Evolutionary conservation across 192 early-diverging fungal species (phyloP).

Genomic region (Backusella tuberculispora): DNA sequence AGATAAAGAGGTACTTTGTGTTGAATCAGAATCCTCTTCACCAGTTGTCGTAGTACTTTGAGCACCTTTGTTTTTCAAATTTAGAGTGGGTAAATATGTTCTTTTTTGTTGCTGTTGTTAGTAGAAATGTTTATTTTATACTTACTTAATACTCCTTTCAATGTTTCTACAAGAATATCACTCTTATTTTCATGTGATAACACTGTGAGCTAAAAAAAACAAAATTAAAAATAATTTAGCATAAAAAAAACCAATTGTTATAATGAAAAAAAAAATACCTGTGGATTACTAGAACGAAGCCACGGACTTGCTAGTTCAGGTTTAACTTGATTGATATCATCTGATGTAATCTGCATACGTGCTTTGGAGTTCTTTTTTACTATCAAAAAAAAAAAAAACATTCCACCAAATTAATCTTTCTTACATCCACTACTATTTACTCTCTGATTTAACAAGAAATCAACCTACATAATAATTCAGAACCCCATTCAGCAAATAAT

Average conservation of each 20-base stretch:
- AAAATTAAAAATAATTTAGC: neutral
- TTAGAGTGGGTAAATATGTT: too few relatives aligned
- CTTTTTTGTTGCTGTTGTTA: too few relatives aligned
- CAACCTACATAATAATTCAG: conserved; percentile 23
- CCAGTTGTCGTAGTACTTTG: neutral
- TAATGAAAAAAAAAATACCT: conserved; percentile 3
- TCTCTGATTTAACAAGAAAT: neutral
- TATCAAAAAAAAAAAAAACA: neutral
- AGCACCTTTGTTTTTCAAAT: neutral
- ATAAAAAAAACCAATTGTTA: neutral
- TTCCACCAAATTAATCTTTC: too few relatives aligned
- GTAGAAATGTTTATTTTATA: too few relatives aligned
- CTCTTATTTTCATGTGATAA: neutral
- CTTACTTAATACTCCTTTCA: conserved; percentile 16
- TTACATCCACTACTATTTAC: neutral
- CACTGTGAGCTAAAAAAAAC: neutral
- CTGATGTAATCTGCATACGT: conserved; percentile 3
- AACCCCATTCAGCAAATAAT: conserved; percentile 41
- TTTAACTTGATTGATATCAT: conserved; percentile 10
- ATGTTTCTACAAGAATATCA: conserved; percentile 13
- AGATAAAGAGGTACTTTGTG: neutral
- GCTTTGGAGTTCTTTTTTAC: conserved; percentile 17
- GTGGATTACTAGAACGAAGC: conserved; percentile 13
- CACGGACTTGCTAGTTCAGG: conserved; percentile 36
- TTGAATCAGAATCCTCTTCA: conserved; percentile 21